phyloP scores from a whole-genome alignment of 1,139 yeast genomes.

The Pichia sp. region DNA sequence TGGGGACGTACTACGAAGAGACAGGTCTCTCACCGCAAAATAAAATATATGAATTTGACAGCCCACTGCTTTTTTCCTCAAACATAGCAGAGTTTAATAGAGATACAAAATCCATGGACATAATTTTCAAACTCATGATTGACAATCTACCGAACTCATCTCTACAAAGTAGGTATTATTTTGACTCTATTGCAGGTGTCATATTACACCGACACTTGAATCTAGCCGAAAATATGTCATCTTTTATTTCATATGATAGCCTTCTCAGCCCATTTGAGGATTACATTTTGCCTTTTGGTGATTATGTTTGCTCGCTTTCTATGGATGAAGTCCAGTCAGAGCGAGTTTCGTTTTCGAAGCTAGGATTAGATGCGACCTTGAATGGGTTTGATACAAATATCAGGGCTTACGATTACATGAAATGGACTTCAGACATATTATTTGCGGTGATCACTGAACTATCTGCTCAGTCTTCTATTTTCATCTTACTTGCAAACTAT shows the following conservation, averaged over 20 bases:
- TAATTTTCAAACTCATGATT: constrained; percentile 21
- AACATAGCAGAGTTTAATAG: constrained; percentile 14
- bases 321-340: constrained; percentile 24
- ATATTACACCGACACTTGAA: constrained; percentile 25
- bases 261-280: constrained; percentile 15
- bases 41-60: constrained; percentile 14
- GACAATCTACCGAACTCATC: constrained; percentile 7
- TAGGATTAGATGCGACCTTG: constrained; percentile 10
- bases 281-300: constrained; percentile 30
- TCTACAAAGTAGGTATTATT: constrained; percentile 26
- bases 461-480: constrained; percentile 12
- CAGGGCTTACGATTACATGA: constrained; percentile 18
- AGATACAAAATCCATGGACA: constrained; percentile 17
- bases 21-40: constrained; percentile 24
- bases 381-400: constrained; percentile 17
- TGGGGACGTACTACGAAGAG: constrained; percentile 34
- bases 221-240: constrained; percentile 6
- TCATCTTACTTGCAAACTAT: constrained; percentile 23
- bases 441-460: constrained; percentile 33
- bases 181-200: constrained; percentile 36
- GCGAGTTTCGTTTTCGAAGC: constrained; percentile 10
- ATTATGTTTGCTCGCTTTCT: constrained; percentile 30
- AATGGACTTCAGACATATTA: constrained; percentile 24
- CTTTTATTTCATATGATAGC: constrained; percentile 20
- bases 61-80: constrained; percentile 7